phyloP scores from a whole-genome alignment of 495 filamentous ascomycete genomes.

The Zalerion maritima region DNA sequence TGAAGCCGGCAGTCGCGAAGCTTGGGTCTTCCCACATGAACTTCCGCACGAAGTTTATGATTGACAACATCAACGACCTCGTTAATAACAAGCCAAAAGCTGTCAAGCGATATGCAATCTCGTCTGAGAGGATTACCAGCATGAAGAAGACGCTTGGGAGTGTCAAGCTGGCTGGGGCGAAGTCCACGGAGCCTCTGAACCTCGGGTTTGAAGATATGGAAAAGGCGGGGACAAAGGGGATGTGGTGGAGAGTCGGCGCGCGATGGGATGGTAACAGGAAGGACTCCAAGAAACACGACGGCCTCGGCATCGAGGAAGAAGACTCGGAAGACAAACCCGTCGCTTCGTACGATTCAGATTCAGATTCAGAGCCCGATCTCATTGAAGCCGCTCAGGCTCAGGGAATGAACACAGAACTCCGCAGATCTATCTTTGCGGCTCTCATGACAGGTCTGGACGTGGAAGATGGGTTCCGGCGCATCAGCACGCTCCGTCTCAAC shows the following conservation, averaged over 20 bases:
- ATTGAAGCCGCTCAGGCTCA: constrained; percentile 61
- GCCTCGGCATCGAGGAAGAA: constrained; percentile 9
- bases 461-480: constrained; percentile 62
- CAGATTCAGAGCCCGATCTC: constrained; percentile 37
- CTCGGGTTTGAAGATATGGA: constrained; percentile 68
- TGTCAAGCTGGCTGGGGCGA: constrained; percentile 51
- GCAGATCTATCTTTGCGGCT: constrained; percentile 81
- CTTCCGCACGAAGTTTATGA: constrained; percentile 93
- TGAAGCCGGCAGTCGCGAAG: constrained; percentile 55
- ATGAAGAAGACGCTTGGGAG: constrained; percentile 74
- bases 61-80: constrained; percentile 84
- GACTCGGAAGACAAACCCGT: constrained; percentile 12
- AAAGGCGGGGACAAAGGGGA: constrained; percentile 71
- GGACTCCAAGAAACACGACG: constrained; percentile 13
- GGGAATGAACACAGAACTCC: constrained; percentile 88
- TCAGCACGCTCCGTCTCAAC: constrained; percentile 74
- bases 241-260: constrained; percentile 96
- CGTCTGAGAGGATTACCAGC: constrained; percentile 60
- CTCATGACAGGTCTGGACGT: constrained; percentile 80
- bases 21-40: constrained; percentile 57
- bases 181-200: constrained; percentile 66
- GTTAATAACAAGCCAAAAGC: constrained; percentile 88
- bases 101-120: constrained; percentile 44
- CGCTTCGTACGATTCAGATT: constrained; percentile 34
- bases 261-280: constrained; percentile 55